phyloP scores from a whole-genome alignment of 805 yeast species.

The Sungouiozyma ichnusensis region DNA sequence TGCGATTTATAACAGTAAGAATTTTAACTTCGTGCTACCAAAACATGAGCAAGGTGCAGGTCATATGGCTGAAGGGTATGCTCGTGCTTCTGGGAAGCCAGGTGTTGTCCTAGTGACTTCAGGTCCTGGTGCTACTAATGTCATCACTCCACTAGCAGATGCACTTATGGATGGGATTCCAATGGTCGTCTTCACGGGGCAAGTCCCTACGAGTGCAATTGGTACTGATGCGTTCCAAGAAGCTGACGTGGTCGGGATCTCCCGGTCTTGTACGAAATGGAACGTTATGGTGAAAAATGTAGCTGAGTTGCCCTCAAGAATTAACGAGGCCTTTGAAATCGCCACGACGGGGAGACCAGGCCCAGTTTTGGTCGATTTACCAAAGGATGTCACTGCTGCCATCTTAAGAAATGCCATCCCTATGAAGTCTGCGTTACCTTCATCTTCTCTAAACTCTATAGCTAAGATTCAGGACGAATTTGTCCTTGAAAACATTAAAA shows the following conservation, averaged over 20 bases:
- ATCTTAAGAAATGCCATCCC: constrained; percentile 83
- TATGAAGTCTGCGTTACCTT: constrained; percentile 61
- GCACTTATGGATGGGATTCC: constrained; percentile 97
- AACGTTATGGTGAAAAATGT: constrained; percentile 95
- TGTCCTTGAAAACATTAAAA: constrained; percentile 59
- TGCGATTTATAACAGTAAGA: constrained; percentile 84
- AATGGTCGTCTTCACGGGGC: constrained; percentile 92
- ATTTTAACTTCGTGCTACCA: constrained; percentile 85
- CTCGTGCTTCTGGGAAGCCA: constrained; percentile 88
- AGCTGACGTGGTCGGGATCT: constrained; percentile 95
- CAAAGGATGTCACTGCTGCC: constrained; percentile 95
- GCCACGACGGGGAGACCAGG: constrained; percentile 97
- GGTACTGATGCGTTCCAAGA: constrained; percentile 99
- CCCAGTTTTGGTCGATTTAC: constrained; percentile 93
- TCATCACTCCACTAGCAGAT: constrained; percentile 96
- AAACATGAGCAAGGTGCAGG: constrained; percentile 99
- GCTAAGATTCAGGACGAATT: constrained; percentile 60
- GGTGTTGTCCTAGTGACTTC: constrained; percentile 98
- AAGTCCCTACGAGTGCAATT: constrained; percentile 89
- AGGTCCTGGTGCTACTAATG: constrained; percentile 98
- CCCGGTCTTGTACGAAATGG: constrained; percentile 98
- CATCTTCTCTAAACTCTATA: constrained; percentile 57
- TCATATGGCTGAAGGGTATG: constrained; percentile 99
- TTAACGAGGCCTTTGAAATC: constrained; percentile 96
- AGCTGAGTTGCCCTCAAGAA: constrained; percentile 88